Evolutionary conservation across 352 stramenopile genomes (phyloP).

Genomic region (Globisporangium acanthophoron): DNA sequence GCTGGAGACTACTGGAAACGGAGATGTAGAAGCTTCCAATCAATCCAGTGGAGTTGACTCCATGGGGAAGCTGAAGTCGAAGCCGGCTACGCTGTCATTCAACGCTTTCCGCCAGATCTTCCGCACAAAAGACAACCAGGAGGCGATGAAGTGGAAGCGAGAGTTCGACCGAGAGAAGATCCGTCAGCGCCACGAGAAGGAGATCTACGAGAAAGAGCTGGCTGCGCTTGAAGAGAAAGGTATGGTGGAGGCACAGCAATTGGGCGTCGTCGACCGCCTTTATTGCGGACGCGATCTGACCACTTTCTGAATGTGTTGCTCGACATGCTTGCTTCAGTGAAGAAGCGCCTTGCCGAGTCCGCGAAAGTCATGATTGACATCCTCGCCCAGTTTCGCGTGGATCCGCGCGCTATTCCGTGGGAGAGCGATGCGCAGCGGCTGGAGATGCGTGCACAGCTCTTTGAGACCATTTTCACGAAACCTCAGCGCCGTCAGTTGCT

Average conservation of each 20-base stretch:
- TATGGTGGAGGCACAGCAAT: conserved; percentile 1
- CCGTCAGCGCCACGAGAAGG: conserved; percentile 49
- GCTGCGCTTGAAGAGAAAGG: conserved; percentile 63
- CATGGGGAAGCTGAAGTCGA: background rate
- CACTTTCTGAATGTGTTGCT: background rate
- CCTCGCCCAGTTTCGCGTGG: conserved; percentile 46
- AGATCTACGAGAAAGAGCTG: conserved; percentile 64
- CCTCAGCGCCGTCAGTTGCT: conserved; percentile 28
- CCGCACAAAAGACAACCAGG: conserved; percentile 39
- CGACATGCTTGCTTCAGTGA: conserved; percentile 27
- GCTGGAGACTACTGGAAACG: background rate
- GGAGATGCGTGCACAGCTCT: conserved; percentile 39
- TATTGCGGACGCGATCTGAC: background rate
- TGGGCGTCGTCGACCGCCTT: too few species aligned
- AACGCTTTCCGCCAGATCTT: conserved; percentile 63
- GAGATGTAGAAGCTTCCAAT: background rate
- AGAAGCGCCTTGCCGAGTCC: conserved; percentile 59
- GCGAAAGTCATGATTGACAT: conserved; percentile 70
- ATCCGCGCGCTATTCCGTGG: conserved; percentile 53
- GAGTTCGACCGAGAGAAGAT: conserved; percentile 70
- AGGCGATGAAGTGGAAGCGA: conserved; percentile 47
- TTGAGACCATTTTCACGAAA: conserved; percentile 65
- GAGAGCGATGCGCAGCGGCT: conserved; percentile 39
- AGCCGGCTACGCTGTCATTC: conserved; percentile 42
- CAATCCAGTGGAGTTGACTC: background rate